phyloP scores from a whole-genome alignment of 805 yeast genomes.

The Starmerella floris region DNA sequence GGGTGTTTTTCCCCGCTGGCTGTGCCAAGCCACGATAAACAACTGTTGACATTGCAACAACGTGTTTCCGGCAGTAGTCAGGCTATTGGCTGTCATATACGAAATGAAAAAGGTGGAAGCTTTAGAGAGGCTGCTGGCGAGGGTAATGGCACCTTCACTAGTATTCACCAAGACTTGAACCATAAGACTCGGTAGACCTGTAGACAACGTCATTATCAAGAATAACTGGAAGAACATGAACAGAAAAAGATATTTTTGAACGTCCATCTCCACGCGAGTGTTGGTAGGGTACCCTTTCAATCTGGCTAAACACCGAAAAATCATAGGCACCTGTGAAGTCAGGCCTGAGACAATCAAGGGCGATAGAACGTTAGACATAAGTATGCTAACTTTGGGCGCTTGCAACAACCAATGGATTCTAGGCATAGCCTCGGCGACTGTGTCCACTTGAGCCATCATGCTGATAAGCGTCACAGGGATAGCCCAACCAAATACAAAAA shows the following conservation, averaged over 20 bases:
- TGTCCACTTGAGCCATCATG: conserved; percentile 58
- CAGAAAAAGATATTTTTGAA: conserved; percentile 65
- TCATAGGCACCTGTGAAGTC: conserved; percentile 46
- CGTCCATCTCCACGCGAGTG: conserved; percentile 49
- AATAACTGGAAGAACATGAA: conserved; percentile 75
- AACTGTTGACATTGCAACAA: conserved; percentile 48
- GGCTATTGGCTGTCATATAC: conserved; percentile 58
- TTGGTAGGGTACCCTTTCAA: conserved; percentile 50
- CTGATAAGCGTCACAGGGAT: conserved; percentile 75
- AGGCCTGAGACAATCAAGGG: conserved; percentile 50
- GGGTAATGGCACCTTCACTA: conserved; percentile 33
- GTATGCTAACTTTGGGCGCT: conserved; percentile 42
- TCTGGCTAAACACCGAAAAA: conserved; percentile 42
- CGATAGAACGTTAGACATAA: conserved; percentile 53
- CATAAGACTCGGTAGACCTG: conserved; percentile 50
- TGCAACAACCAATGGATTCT: conserved; percentile 41
- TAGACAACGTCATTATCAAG: conserved; percentile 70
- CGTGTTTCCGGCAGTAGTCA: conserved; percentile 61
- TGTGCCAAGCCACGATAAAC: conserved; percentile 29
- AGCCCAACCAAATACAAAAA: conserved; percentile 56
- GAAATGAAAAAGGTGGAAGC: conserved; percentile 79
- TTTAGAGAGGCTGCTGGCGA: conserved; percentile 71
- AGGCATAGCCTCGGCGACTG: conserved; percentile 49
- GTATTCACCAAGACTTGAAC: conserved; percentile 19
- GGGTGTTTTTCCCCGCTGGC: conserved; percentile 43